Conservation (phyloP, 768 basidiomycete species). For the Podaxis mareebaensis region DNA sequence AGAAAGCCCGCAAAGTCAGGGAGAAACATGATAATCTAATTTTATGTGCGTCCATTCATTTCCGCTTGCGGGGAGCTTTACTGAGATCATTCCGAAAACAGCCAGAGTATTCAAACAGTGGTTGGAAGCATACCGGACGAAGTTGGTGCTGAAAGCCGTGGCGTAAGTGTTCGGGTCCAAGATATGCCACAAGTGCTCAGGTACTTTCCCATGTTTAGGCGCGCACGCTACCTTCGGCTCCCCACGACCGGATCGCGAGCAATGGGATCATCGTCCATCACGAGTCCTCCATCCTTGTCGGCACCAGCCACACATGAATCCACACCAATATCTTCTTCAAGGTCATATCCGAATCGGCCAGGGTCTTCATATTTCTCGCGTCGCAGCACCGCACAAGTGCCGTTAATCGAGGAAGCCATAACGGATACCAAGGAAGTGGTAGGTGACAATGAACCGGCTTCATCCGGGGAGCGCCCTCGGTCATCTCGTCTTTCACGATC, state of each 20-base stretch:
- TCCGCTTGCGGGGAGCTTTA: not conserved
- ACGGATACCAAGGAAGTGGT: not conserved
- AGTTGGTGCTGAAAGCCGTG: conserved; percentile 75
- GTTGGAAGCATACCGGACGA: conserved; percentile 67
- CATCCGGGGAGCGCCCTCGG: conserved; percentile 9
- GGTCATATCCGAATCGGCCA: conserved; percentile 14
- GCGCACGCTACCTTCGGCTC: conserved; percentile 79
- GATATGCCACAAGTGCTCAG: conserved; percentile 1
- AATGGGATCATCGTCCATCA: conserved; percentile 26
- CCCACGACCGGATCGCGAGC: conserved; percentile 54
- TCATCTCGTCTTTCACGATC: conserved; percentile 16
- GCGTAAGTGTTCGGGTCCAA: conserved; percentile 56
- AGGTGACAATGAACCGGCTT: not conserved
- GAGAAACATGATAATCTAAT: conserved; percentile 24
- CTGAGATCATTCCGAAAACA: conserved; percentile 26
- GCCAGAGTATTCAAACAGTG: conserved; percentile 62
- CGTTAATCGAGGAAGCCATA: not conserved
- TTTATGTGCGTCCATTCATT: not conserved
- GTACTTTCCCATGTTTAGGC: conserved; percentile 42
- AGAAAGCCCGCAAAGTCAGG: conserved; percentile 65
- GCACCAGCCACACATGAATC: conserved; percentile 5
- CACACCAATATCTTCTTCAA: not conserved
- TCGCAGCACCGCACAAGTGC: not conserved
- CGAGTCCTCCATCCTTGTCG: conserved; percentile 21
- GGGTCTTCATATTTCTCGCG: conserved; percentile 20